Base-by-base conservation (phyloP, 1,139 yeast genomes). In the Candida gigantensis region DNA sequence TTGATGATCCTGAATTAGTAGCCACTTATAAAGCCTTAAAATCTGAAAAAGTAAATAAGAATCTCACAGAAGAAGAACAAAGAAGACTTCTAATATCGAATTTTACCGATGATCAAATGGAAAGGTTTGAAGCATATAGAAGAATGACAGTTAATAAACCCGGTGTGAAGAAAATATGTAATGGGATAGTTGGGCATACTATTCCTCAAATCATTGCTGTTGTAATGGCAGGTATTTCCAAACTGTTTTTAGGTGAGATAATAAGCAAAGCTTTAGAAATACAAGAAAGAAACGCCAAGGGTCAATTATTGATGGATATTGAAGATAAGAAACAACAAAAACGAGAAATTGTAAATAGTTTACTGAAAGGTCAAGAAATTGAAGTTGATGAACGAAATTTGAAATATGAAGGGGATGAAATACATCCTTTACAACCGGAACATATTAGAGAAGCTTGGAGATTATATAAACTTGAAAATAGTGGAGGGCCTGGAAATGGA, bases 381-480 rank as follows among this genome's bases (percentile, higher is more conserved):
- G 62, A 59, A 33, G 61, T 58, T 3, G 60, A 58, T 11, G 63
- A 58, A 43, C 51, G 46, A 17, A 53, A 51, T 17, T 53, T 71
- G 37, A 52, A 48, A 17, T 70, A 58, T 41, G 55, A 52, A 30
- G 76, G 75, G 19, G 81, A 77, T 43, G 60, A 60, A 12, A 61
- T 67, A 32, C 70, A 73, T 28, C 96, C 96, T 0, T 59, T 90
- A 30, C 71, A 78, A 30, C 96, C 97, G 0, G 89, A 85, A 46
- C 95, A 90, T 55, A 72, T 90, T 28, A 65, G 95, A 31, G 96
- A 88, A 52, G 97, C 97, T 1, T 86, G 95, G 89, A 66, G 95
- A 45, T 57, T 41, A 15, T 39, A 38, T 9, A 21, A 43, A n/a
- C 16, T 30, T n/a, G 28, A 34, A 18, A 24, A 18, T 3, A 19